These are phyloP conservation scores for Macrolepiota dolichaula DNA, from an alignment of 768 basidiomycete genomes.

Conservation along the genomic window DNA sequence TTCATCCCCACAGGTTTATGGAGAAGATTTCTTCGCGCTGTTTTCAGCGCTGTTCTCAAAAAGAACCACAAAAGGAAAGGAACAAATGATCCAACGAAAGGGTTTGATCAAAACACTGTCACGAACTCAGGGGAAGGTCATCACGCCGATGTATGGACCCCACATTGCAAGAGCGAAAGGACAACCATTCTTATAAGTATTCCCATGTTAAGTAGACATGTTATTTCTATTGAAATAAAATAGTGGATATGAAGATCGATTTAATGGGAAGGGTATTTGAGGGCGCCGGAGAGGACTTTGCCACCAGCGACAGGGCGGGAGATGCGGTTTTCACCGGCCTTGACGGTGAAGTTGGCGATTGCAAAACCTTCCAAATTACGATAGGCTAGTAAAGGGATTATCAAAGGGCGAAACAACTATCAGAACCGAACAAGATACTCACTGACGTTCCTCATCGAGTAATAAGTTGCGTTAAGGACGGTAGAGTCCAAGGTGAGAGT, in stretches of 20 bases:
- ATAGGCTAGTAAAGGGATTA: not conserved
- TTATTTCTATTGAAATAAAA: not conserved
- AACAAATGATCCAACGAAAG: no score
- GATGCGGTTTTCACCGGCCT: not conserved
- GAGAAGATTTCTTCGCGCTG: no score
- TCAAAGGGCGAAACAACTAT: not conserved
- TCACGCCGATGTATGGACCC: no score
- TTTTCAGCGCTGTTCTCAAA: no score
- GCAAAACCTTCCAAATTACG: not conserved
- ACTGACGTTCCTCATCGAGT: not conserved
- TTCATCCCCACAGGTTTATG: no score
- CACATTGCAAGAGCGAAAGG: no score
- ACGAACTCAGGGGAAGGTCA: no score
- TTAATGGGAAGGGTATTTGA: not conserved
- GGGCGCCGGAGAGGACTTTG: not conserved
- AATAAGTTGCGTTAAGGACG: not conserved
- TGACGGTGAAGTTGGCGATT: not conserved
- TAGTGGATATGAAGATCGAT: not conserved
- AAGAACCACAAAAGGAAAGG: no score
- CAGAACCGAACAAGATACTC: not conserved
- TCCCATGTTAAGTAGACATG: not conserved
- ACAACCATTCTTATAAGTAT: no score
- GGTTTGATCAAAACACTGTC: no score
- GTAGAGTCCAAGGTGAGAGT: not conserved
- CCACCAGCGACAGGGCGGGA: slow-evolving; percentile 2